Evolutionary conservation across 2,329 filamentous ascomycete species (phyloP), one percentile per base, ranked within the genome.

Genomic region (Cytospora mali): DNA sequence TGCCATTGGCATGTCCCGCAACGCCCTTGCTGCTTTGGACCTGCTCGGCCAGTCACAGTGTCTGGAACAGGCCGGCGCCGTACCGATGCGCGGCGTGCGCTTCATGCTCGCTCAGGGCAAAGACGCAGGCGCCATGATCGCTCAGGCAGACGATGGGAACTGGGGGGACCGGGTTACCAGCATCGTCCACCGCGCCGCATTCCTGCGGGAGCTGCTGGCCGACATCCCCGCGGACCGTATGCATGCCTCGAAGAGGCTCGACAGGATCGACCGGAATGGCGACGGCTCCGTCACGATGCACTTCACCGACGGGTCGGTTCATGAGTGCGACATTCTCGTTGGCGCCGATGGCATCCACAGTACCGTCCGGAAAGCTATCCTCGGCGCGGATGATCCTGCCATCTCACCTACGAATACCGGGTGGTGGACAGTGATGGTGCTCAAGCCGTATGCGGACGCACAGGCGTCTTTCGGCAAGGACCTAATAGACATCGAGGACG

Each of bases 331-430:
- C 61, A 67, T 77, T n/a, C 70, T 77, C 18, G 67, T 79, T 48
- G 75, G 74, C 1, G 75, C 75, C 7, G 76, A 79, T 56, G 76
- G 76, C 18, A 74, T 77, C 6, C 73, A 75, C 31, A 77, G 76
- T 27, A 71, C 69, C 39, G 75, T 77, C 2, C 70, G 76, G 14
- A 74, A 76, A 59, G 59, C 76, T 14, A 71, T 76, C 29, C 66
- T 74, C 2, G 71, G 70, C 18, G 64, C 68, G 16, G 54, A 70
- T 46, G 69, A 72, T 21, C 64, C 67, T 2, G 68, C 68, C 2
- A 68, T 66, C 0, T 49, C 28, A 0, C 70, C 68, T 0, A 53
- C 58, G 16, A 72, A 71, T 29, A 66, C 63, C 0, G 69, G 69
- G 0, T 7, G 18, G 1, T 72, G 69, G 69, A 0, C 50, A 7